These are phyloP conservation scores for Bruguiera hainesii DNA, from an alignment of 441 rosid species.

Conservation along the genomic window DNA sequence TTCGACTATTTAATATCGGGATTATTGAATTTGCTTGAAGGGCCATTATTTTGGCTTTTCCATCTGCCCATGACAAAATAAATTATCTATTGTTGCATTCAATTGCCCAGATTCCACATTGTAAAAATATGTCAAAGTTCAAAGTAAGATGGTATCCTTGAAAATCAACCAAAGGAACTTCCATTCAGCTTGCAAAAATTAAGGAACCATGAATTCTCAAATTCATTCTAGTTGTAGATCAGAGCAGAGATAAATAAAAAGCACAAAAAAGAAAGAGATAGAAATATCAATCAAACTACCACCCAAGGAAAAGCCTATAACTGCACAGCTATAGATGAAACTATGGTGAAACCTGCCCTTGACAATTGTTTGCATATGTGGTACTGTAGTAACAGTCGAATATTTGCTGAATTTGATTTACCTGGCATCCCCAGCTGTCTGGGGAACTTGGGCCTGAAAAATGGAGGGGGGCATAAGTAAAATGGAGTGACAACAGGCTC, in stretches of 20 bases:
- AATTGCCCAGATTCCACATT: background rate
- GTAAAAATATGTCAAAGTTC: background rate
- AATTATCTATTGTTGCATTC: background rate
- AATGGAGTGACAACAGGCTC: constrained; percentile 92
- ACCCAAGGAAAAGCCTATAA: background rate
- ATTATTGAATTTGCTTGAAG: no score
- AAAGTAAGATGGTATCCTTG: background rate
- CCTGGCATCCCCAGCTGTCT: constrained; percentile 88
- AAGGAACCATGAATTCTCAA: background rate
- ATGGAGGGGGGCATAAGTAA: constrained; percentile 95
- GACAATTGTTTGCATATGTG: no score
- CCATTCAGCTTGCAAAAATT: background rate
- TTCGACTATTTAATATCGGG: no score
- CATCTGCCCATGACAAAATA: no score
- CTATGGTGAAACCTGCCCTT: no score
- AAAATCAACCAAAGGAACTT: background rate
- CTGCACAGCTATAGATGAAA: background rate
- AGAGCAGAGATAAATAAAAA: background rate
- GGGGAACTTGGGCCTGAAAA: constrained; percentile 86
- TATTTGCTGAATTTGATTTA: constrained; percentile 20
- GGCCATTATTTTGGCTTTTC: no score
- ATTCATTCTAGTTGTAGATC: background rate
- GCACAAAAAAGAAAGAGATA: background rate
- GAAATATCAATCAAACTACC: background rate
- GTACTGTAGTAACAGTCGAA: no score